A percentile compares a stretch with the other conserved stretches of the same genome.
These are phyloP conservation scores for Smallanthus sonchifolius DNA, from an alignment of 129 eudicot species.

Conservation along the genomic window DNA sequence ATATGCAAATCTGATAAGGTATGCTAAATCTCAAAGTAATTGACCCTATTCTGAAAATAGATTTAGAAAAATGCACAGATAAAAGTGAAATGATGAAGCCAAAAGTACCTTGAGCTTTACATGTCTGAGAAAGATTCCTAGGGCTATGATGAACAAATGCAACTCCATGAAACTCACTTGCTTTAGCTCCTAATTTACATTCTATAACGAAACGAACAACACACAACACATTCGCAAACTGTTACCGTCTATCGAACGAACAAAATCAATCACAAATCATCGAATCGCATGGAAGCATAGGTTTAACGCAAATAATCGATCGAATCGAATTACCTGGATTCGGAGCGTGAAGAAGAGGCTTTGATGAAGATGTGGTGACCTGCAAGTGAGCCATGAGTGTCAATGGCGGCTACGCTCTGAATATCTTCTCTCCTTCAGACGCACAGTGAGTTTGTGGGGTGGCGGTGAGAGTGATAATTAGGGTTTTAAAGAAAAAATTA, in stretches of 20 bases:
- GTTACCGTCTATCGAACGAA: not conserved
- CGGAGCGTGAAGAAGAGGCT: conserved; percentile 25
- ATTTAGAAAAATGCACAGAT: not conserved
- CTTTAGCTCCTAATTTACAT: conserved; percentile 55
- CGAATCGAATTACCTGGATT: conserved; percentile 33
- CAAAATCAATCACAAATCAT: not conserved
- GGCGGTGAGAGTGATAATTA: not conserved
- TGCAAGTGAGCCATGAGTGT: conserved; percentile 57
- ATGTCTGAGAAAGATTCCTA: conserved; percentile 25
- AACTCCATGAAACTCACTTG: conserved; percentile 61
- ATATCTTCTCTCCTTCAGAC: too few relatives aligned
- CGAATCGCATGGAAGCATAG: not conserved
- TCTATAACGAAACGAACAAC: conserved; percentile 10
- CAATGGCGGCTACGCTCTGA: conserved; percentile 2
- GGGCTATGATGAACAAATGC: conserved; percentile 34
- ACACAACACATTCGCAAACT: not conserved
- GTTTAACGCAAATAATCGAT: not conserved
- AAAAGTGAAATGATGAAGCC: not conserved
- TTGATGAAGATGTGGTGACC: conserved; percentile 41
- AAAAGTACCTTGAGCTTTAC: conserved; percentile 36
- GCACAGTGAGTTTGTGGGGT: not conserved
- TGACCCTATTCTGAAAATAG: not conserved
- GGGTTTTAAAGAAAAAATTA: not conserved
- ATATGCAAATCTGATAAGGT: not conserved
- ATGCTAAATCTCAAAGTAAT: not conserved